Evolutionary conservation across 768 basidiomycete genomes (phyloP), one percentile per base, ranked within the genome.

Genomic region (Chalciporus chontae): DNA sequence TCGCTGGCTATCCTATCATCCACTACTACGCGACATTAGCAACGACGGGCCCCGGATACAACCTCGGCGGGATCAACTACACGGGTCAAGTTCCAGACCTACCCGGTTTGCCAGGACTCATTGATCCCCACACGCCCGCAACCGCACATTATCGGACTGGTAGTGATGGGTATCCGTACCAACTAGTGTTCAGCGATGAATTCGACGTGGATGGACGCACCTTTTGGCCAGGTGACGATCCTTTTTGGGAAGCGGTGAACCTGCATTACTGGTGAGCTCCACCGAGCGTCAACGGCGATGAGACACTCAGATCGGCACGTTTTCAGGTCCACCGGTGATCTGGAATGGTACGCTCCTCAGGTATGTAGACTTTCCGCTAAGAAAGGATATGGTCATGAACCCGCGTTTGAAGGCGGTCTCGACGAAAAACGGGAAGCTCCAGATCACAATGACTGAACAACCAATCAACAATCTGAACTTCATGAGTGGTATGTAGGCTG

Each of bases 161-260:
- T 17, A 73, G 76, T 4, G 91, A 96, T 61, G 94, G 94, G 3
- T 73, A 85, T 49, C 68, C 75, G 8, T 94, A 91, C 62, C 72
- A 84, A 47, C 81, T 99, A 26, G 87, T 90, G 2, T 98, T 94
- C 71, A 91, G 88, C 48, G 89, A 90, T 65, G 88, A 90, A 68
- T 95, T 84, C 77, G 84, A 82, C 72, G 79, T 54, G 64, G 86
- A 73, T 56, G 94, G 74, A 54, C 83, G 64, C 70, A 88, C 76
- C 67, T 89, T 81, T 77, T 93, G 57, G 78, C 87, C 69, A 63
- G 95, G 77, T 62, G 95, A 85, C 72, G 94, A 78, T 77, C 81
- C 76, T 63, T 95, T 69, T 66, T 87, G 85, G 93, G 91, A 94
- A 63, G 94, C 89, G 19, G 83, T 77, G 8, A 84, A 95, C 64